Base-by-base conservation (phyloP, 2,329 filamentous ascomycete species). In the Akanthomyces lecanii region DNA sequence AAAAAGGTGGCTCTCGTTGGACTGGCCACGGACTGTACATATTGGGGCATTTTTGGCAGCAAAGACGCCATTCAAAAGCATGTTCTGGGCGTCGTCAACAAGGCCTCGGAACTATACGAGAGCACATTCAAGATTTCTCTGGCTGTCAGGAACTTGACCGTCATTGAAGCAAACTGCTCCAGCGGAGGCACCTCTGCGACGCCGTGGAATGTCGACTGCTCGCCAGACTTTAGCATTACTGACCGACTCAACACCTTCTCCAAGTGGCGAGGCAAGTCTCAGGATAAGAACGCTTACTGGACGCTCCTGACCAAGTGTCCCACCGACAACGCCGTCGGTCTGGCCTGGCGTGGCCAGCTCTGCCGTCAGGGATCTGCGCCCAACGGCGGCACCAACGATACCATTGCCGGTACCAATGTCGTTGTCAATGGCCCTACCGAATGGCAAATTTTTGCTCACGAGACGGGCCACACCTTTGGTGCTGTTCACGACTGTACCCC, bases 401-500 rank as follows among this genome's bases (percentile, higher is more conserved):
- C 87, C 0, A 89, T 96, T 36, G 88, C 90, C 23, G 90, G 91
- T 38, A 88, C 94, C 65, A 98, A 97, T 72, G 91, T 99, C 1
- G 92, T 99, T 25, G 88, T 95, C 30, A 86, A 86, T 66, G 96
- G 92, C 0, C 82, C 85, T 25, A 89, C 86, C 3, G 93, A 97
- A 73, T 98, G 94, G 94, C 92, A 97, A 74, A 90, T 98, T 64
- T 91, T 98, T 75, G 94, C 94, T 36, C 94, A 98, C 73, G 94
- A 98, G 76, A 88, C 89, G 3, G 94, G 93, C 1, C 94, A 98
- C 74, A 98, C 92, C 0, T 98, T 97, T 74, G 94, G 94, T 52
- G 95, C 94, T 5, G 92, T 97, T 11, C 95, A 99, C 75, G 95
- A 99, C 76, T 99, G 95, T 75, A 89, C 86, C 3, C 72, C 79